A percentile compares a stretch with the other conserved stretches of the same genome.
phyloP scores from a whole-genome alignment of 2,329 filamentous ascomycete genomes.

The Myriangium duriaei region DNA sequence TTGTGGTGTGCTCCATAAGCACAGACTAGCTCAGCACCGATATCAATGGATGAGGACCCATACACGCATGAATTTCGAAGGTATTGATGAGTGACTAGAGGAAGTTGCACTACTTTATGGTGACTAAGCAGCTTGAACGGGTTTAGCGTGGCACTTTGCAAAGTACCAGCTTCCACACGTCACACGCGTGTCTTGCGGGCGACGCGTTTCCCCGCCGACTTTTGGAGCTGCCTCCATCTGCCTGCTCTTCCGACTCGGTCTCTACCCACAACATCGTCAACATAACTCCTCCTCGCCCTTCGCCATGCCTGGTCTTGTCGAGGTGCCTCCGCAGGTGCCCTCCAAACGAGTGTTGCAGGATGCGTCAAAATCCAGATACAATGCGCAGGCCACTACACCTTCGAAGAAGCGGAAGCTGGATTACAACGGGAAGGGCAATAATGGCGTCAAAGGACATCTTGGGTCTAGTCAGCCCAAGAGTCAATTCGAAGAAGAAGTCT shows the following conservation, averaged over 20 bases:
- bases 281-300: too few species aligned
- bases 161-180: too few species aligned
- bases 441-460: conserved; percentile 50
- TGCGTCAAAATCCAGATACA: conserved; percentile 31
- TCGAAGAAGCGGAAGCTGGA: conserved; percentile 81
- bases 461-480: conserved; percentile 75
- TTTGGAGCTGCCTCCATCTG: neutral
- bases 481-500: conserved; percentile 81
- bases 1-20: too few species aligned
- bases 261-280: neutral
- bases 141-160: neutral
- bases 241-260: neutral
- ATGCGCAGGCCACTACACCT: conserved; percentile 35
- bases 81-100: conserved; percentile 20
- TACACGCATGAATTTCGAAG: conserved; percentile 14
- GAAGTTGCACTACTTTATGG: too few species aligned
- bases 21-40: too few species aligned
- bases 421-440: conserved; percentile 47
- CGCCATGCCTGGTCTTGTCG: conserved; percentile 23
- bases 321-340: conserved; percentile 23
- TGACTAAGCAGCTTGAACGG: neutral
- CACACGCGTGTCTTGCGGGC: conserved; percentile 4
- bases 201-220: neutral
- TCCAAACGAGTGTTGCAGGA: conserved; percentile 36
- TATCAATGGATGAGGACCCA: too few species aligned